A percentile compares a stretch with the other conserved stretches of the same genome.
These are phyloP conservation scores for Boletus rubropictus DNA, from an alignment of 768 basidiomycete species.

Conservation along the genomic window DNA sequence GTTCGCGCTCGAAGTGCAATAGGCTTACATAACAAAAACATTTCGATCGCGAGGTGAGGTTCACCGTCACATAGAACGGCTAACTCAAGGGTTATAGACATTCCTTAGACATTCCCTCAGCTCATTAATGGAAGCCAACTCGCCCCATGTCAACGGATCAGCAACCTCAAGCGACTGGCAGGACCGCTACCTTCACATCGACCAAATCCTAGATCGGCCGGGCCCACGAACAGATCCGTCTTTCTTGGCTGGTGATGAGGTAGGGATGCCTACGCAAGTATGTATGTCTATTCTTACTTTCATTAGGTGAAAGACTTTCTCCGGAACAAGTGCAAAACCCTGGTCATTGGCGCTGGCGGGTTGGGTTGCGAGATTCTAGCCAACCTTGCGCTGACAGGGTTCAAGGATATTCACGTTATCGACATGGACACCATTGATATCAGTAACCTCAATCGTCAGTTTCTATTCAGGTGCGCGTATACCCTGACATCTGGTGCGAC, in stretches of 20 bases:
- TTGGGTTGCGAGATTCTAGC: conserved; percentile 96
- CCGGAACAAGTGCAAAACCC: conserved; percentile 77
- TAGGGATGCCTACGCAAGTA: conserved; percentile 31
- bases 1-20: background rate
- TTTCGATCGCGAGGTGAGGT: background rate
- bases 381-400: conserved; percentile 92
- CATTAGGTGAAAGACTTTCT: conserved; percentile 82
- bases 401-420: conserved; percentile 98
- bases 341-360: conserved; percentile 97
- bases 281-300: background rate
- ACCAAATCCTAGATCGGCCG: conserved; percentile 77
- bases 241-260: conserved; percentile 77
- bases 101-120: conserved; percentile 9
- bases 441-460: conserved; percentile 97
- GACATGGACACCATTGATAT: conserved; percentile 99
- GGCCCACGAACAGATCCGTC: conserved; percentile 88
- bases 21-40: conserved; percentile 25
- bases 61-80: background rate
- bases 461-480: conserved; percentile 77
- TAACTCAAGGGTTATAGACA: conserved; percentile 8
- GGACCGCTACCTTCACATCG: conserved; percentile 73
- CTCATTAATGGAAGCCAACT: conserved; percentile 22
- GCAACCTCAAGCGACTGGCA: conserved; percentile 42
- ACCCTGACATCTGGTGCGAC: background rate
- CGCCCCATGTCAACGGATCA: conserved; percentile 32